Percentiles rank a stretch among this genome's conserved stretches.
These are phyloP conservation scores for Colletotrichum kahawae DNA, from an alignment of 2,329 filamentous ascomycete genomes.

Conservation along the genomic window DNA sequence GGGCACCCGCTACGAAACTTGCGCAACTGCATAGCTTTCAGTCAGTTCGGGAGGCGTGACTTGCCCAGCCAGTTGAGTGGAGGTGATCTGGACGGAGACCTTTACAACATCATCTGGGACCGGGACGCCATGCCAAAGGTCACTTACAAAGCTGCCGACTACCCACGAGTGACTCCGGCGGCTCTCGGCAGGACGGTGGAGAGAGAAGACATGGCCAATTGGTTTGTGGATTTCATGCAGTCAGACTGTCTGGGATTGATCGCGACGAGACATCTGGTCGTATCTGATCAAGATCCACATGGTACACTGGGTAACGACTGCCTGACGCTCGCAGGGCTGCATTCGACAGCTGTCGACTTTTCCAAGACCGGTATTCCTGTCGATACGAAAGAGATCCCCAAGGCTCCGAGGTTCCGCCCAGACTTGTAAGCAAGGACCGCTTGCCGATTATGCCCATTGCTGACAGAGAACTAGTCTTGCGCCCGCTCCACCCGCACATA, in stretches of 20 bases:
- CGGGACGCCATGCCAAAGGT: slow-evolving; percentile 44
- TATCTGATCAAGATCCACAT: slow-evolving; percentile 59
- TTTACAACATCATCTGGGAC: slow-evolving; percentile 83
- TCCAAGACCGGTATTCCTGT: slow-evolving; percentile 75
- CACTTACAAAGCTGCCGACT: slow-evolving; percentile 69
- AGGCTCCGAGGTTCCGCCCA: slow-evolving; percentile 45
- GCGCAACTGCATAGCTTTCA: slow-evolving; percentile 81
- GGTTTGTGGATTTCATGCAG: slow-evolving; percentile 81
- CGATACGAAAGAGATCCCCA: slow-evolving; percentile 48
- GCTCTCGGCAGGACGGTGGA: slow-evolving; percentile 67
- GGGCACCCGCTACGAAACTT: slow-evolving; percentile 66
- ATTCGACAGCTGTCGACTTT: slow-evolving; percentile 77
- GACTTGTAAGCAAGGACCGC: slow-evolving; percentile 55
- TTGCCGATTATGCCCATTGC: background rate
- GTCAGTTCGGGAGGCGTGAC: slow-evolving; percentile 71
- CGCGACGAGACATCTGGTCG: slow-evolving; percentile 65
- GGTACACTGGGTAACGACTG: slow-evolving; percentile 63
- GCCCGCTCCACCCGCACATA: slow-evolving; percentile 46
- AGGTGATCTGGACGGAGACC: slow-evolving; percentile 83
- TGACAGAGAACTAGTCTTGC: slow-evolving; percentile 42
- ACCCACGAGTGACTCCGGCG: slow-evolving; percentile 61
- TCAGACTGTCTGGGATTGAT: slow-evolving; percentile 71
- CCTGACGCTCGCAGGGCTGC: slow-evolving; percentile 61
- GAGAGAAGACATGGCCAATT: slow-evolving; percentile 73
- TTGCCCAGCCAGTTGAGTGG: slow-evolving; percentile 80